Percentiles rank a stretch among this genome's conserved stretches.
phyloP scores from a whole-genome alignment of 495 filamentous ascomycete genomes.

The Cairneyella variabilis region DNA sequence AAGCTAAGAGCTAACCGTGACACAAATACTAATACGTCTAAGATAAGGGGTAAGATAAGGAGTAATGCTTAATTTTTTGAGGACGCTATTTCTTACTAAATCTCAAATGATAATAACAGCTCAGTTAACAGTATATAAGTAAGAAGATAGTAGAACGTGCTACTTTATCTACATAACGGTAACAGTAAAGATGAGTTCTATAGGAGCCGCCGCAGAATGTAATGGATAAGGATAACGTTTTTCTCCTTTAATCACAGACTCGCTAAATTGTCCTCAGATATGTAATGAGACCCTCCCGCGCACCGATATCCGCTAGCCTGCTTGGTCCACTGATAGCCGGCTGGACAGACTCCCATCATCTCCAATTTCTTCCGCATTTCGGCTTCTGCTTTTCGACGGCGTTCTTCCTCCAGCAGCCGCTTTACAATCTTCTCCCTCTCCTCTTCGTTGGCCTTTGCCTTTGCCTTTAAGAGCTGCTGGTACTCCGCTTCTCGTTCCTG shows the following conservation, averaged over 20 bases:
- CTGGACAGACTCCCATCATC: constrained; percentile 44
- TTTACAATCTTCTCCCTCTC: constrained; percentile 17
- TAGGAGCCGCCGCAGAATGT: too few species aligned
- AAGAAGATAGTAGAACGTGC: too few species aligned
- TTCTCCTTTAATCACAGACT: not conserved
- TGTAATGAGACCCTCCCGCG: constrained; percentile 45
- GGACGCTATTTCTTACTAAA: too few species aligned
- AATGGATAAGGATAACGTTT: too few species aligned
- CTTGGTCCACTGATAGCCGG: constrained; percentile 52
- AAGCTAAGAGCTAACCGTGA: too few species aligned
- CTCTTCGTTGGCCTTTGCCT: constrained; percentile 14
- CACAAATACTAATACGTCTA: too few species aligned
- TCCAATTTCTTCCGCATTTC: constrained; percentile 39
- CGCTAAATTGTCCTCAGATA: not conserved
- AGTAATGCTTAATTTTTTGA: too few species aligned
- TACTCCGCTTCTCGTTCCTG: not conserved
- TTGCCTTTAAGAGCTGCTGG: constrained; percentile 27
- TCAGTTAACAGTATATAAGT: too few species aligned
- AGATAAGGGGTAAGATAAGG: too few species aligned
- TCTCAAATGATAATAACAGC: too few species aligned
- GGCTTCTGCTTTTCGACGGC: constrained; percentile 34
- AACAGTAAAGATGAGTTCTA: too few species aligned
- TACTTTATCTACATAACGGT: too few species aligned
- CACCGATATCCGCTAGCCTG: constrained; percentile 50
- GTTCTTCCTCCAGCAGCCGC: constrained; percentile 2